Conservation (phyloP, 768 basidiomycete species). For the Tricholoma saponaceum region DNA sequence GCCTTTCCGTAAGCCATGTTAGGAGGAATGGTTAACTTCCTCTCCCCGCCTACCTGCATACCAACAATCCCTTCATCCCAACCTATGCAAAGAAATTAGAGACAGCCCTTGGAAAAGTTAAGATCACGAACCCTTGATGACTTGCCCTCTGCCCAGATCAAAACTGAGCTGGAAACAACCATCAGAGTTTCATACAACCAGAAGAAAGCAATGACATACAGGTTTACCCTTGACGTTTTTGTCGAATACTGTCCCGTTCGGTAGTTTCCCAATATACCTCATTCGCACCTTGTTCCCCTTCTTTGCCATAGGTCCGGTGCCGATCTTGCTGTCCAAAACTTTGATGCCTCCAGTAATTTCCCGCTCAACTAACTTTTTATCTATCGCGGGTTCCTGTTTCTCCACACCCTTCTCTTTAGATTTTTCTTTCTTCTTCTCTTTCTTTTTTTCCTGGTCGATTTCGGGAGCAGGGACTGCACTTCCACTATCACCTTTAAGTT, state of each 20-base stretch:
- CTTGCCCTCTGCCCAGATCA: conserved; percentile 80
- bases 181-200: conserved; percentile 1
- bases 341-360: conserved; percentile 71
- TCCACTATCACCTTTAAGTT: conserved; percentile 60
- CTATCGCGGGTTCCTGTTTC: conserved; percentile 20
- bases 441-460: conserved; percentile 32
- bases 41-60: conserved; percentile 90
- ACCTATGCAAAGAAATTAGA: conserved; percentile 33
- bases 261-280: conserved; percentile 91
- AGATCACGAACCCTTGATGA: conserved; percentile 71
- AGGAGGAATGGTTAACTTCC: conserved; percentile 72
- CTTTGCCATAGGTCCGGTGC: conserved; percentile 84
- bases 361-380: conserved; percentile 28
- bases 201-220: conserved; percentile 39
- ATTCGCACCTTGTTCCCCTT: conserved; percentile 78
- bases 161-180: conserved; percentile 56
- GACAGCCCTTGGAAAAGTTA: neutral
- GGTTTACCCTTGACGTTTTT: conserved; percentile 82
- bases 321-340: conserved; percentile 71
- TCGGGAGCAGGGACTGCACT: conserved; percentile 20
- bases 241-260: conserved; percentile 74
- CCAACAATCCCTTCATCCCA: conserved; percentile 93
- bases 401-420: conserved; percentile 30
- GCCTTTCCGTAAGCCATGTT: conserved; percentile 70
- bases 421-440: conserved; percentile 22